Evolutionary conservation across 2,329 filamentous ascomycete genomes (phyloP).

Genomic region (Colletotrichum siamense): DNA sequence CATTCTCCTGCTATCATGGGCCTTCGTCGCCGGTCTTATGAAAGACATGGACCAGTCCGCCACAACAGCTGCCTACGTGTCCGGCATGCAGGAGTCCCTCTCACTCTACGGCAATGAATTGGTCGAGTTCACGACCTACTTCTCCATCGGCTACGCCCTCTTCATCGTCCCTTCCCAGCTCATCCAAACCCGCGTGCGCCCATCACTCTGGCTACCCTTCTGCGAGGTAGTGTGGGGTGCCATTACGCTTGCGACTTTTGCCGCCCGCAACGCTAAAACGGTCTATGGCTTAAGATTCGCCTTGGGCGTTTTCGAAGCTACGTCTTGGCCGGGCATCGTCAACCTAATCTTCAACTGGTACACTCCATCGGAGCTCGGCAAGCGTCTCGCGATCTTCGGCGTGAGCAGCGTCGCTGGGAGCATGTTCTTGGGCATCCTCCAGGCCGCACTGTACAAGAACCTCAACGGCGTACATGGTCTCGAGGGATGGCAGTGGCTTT

Average conservation of each 20-base stretch:
- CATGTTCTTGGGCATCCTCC: constrained; percentile 63
- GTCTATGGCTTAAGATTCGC: constrained; percentile 47
- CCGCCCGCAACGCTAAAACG: constrained; percentile 24
- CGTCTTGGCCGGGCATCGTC: constrained; percentile 44
- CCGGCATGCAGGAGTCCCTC: constrained; percentile 31
- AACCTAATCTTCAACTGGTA: constrained; percentile 53
- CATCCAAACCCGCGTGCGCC: constrained; percentile 44
- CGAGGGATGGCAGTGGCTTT: constrained; percentile 61
- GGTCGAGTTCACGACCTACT: constrained; percentile 26
- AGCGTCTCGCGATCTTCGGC: constrained; percentile 53
- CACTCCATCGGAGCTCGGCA: constrained; percentile 49
- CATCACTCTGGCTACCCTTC: constrained; percentile 47
- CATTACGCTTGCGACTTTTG: background rate
- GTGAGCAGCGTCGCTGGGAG: constrained; percentile 55
- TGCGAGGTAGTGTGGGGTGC: constrained; percentile 32
- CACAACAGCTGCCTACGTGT: constrained; percentile 27
- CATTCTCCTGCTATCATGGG: constrained; percentile 24
- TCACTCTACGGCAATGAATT: constrained; percentile 28
- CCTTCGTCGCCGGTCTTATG: constrained; percentile 22
- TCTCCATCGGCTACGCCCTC: constrained; percentile 27
- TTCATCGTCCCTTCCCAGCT: constrained; percentile 32
- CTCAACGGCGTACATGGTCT: constrained; percentile 54
- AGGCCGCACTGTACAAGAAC: constrained; percentile 57
- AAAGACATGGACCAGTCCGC: constrained; percentile 36
- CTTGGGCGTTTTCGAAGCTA: constrained; percentile 44